Conservation (phyloP, 1,284 basidiomycete genomes). For the Cutaneotrichosporon sp. region DNA sequence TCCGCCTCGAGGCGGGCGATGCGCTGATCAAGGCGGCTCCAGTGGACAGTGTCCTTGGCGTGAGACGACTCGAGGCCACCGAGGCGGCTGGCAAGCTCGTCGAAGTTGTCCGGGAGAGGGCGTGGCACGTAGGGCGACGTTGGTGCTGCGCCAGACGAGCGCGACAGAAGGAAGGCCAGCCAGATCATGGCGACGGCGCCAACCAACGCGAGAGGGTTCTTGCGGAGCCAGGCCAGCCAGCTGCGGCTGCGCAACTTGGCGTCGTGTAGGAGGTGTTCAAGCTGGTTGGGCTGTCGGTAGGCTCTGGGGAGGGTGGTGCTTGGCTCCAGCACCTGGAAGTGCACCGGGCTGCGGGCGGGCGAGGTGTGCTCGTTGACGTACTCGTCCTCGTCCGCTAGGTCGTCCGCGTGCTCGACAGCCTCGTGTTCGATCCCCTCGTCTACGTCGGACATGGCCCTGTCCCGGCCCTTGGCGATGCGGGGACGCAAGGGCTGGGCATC, state of each 20-base stretch:
- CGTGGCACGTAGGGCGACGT: not conserved
- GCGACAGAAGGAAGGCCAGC: not conserved
- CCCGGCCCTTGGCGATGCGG: not conserved
- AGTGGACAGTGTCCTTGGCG: not conserved
- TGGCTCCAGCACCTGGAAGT: not conserved
- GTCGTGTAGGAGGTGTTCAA: not conserved
- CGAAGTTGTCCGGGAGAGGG: constrained; percentile 10
- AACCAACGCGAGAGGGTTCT: not conserved
- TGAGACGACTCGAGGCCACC: constrained; percentile 11
- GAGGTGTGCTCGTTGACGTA: not conserved
- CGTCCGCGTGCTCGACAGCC: not conserved
- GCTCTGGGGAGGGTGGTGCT: not conserved
- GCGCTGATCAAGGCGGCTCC: not conserved
- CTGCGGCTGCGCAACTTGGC: not conserved
- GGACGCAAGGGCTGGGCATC: not conserved
- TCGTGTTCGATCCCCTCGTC: constrained; percentile 2
- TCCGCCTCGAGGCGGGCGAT: not conserved
- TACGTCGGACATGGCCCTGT: not conserved
- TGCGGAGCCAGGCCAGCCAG: not conserved
- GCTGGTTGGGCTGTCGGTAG: not conserved
- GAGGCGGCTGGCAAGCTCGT: constrained; percentile 9
- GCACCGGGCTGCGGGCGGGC: not conserved
- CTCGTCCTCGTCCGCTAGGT: too few species aligned
- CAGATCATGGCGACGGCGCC: not conserved
- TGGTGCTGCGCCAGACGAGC: not conserved